phyloP scores from a whole-genome alignment of 495 filamentous ascomycete genomes.

The Daldinia grandis region DNA sequence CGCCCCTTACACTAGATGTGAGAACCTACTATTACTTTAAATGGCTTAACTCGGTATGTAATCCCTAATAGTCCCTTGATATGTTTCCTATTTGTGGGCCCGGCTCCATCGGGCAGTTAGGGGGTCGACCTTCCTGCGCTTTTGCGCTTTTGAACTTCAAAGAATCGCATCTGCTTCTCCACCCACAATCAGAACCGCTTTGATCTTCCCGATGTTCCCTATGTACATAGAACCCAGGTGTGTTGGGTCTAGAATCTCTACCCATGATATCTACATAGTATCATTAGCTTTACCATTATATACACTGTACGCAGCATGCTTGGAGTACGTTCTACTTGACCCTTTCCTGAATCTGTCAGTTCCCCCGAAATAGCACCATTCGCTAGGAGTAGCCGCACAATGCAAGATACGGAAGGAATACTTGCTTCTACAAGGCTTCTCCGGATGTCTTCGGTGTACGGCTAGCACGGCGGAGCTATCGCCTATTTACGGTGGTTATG shows the following conservation, averaged over 20 bases:
- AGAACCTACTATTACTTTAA: conserved; percentile 31
- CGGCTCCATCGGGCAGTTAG: neutral
- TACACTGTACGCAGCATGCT: neutral
- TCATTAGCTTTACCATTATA: too few relatives aligned
- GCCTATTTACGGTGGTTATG: conserved; percentile 6
- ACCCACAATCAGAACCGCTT: neutral
- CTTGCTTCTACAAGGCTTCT: neutral
- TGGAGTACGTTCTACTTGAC: neutral
- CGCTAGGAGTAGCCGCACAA: conserved; percentile 4
- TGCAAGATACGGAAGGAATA: neutral
- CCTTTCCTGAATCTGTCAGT: conserved; percentile 1
- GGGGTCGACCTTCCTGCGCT: neutral
- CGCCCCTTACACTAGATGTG: conserved; percentile 18
- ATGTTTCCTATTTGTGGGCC: conserved; percentile 24
- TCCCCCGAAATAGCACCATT: conserved; percentile 15
- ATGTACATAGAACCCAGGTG: neutral
- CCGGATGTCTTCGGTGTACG: conserved; percentile 16
- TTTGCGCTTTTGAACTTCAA: neutral
- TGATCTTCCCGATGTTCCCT: neutral
- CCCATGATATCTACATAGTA: neutral
- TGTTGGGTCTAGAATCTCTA: neutral
- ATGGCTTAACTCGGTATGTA: conserved; percentile 15
- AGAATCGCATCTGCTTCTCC: neutral
- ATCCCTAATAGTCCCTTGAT: conserved; percentile 11
- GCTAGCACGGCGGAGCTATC: conserved; percentile 8